Conservation (phyloP, 148 eudicot genomes). For the Chenopodium suecicum region DNA sequence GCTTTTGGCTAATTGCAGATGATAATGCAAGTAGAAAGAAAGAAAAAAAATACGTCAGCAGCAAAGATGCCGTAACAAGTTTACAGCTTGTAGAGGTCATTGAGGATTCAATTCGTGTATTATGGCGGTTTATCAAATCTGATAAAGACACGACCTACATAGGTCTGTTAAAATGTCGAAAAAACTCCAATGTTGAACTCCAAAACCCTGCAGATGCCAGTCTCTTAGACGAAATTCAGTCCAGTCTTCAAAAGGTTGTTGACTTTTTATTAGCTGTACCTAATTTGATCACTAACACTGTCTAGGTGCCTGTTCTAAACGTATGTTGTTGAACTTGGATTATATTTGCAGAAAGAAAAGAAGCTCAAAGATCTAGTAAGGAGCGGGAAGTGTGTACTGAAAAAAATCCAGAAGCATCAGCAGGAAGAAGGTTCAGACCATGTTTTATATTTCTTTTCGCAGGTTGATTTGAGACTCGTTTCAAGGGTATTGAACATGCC, state of each 20-base stretch:
- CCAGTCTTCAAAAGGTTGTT: slow-evolving; percentile 53
- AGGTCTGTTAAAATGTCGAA: slow-evolving; percentile 27
- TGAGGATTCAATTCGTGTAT: slow-evolving; percentile 75
- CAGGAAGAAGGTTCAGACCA: slow-evolving; percentile 47
- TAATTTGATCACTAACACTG: neutral
- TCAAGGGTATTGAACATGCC: slow-evolving; percentile 78
- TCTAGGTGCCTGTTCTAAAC: neutral
- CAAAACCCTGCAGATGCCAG: slow-evolving; percentile 49
- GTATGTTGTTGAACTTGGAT: neutral
- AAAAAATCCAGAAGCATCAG: slow-evolving; percentile 39
- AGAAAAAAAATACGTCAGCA: slow-evolving; percentile 39
- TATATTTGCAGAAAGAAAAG: slow-evolving; percentile 67
- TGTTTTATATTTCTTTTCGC: slow-evolving; percentile 69
- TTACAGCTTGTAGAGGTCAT: slow-evolving; percentile 70
- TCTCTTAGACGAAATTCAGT: slow-evolving; percentile 49
- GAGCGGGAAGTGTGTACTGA: slow-evolving; percentile 62
- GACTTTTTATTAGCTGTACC: neutral
- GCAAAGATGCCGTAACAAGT: slow-evolving; percentile 62
- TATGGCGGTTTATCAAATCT: slow-evolving; percentile 71
- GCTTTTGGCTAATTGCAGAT: slow-evolving; percentile 41
- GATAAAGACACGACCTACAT: slow-evolving; percentile 52
- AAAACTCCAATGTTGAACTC: slow-evolving; percentile 35
- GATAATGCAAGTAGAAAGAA: slow-evolving; percentile 53
- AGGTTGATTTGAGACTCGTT: slow-evolving; percentile 79
- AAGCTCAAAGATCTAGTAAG: slow-evolving; percentile 59